These are phyloP conservation scores for Cantharellus anzutake DNA, from an alignment of 768 basidiomycete genomes.

Conservation along the genomic window DNA sequence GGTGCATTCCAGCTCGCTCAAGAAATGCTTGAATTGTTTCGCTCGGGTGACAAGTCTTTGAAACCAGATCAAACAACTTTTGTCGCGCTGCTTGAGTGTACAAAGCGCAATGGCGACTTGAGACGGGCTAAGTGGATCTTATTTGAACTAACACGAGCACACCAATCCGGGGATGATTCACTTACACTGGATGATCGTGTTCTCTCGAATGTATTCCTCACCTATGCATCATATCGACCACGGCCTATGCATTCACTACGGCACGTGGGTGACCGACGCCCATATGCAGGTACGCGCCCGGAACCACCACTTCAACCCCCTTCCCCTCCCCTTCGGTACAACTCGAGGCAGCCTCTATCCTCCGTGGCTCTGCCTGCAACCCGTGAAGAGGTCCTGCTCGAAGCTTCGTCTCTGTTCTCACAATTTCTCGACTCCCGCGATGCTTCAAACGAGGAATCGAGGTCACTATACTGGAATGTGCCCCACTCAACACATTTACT, in stretches of 20 bases:
- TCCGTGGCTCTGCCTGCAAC: conserved; percentile 34
- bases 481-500: conserved; percentile 40
- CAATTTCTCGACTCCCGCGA: neutral
- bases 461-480: conserved; percentile 34
- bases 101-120: conserved; percentile 73
- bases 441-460: neutral
- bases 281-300: too few relatives aligned
- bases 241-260: conserved; percentile 34
- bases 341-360: too few relatives aligned
- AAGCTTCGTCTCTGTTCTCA: conserved; percentile 33
- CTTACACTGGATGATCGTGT: conserved; percentile 37
- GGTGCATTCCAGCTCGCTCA: conserved; percentile 72
- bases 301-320: neutral
- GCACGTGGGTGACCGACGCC: neutral
- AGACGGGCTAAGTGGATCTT: conserved; percentile 75
- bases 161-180: conserved; percentile 10
- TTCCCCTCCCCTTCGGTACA: neutral
- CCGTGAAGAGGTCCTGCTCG: conserved; percentile 46
- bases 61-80: conserved; percentile 52
- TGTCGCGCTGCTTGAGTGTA: conserved; percentile 71
- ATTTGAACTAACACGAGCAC: conserved; percentile 48
- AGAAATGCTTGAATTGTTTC: conserved; percentile 68
- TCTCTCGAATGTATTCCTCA: conserved; percentile 71
- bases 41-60: conserved; percentile 43
- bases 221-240: conserved; percentile 65